Evolutionary conservation across 1,284 basidiomycete genomes (phyloP).

Genomic region (Chalciporus sp.): DNA sequence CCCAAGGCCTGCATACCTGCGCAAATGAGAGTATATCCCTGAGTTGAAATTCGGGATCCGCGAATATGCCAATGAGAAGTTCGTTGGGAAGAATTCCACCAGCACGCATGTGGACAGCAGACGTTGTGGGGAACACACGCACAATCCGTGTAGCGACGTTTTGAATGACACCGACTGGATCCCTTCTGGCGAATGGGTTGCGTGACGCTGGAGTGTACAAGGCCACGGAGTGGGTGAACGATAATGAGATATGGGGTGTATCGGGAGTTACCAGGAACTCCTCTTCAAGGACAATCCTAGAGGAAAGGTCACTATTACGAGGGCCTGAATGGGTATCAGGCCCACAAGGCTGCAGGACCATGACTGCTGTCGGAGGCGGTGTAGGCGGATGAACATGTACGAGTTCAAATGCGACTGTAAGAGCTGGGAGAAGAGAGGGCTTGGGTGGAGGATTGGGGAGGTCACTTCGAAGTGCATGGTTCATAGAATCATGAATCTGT

Average conservation of each 20-base stretch:
- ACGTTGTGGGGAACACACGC: neutral
- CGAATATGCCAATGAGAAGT: neutral
- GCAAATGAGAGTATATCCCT: neutral
- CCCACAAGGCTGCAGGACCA: no score
- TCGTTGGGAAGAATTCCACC: neutral
- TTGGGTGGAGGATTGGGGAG: no score
- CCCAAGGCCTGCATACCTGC: neutral
- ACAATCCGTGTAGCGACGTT: neutral
- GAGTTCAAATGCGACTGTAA: no score
- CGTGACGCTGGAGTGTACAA: neutral
- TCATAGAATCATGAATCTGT: no score
- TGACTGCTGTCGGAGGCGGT: no score
- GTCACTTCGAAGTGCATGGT: no score
- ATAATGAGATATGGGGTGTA: neutral
- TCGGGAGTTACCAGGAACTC: neutral
- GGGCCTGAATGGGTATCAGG: neutral
- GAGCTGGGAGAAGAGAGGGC: no score
- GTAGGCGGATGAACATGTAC: no score
- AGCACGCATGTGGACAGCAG: neutral
- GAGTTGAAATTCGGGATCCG: neutral
- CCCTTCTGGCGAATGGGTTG: no score
- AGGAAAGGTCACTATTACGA: neutral
- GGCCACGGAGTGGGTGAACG: neutral
- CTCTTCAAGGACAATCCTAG: neutral
- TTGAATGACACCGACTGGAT: neutral